Percentiles rank a stretch among this genome's conserved stretches.
These are phyloP conservation scores for Rhodocollybia butyracea DNA, from an alignment of 768 basidiomycete species.

Conservation along the genomic window DNA sequence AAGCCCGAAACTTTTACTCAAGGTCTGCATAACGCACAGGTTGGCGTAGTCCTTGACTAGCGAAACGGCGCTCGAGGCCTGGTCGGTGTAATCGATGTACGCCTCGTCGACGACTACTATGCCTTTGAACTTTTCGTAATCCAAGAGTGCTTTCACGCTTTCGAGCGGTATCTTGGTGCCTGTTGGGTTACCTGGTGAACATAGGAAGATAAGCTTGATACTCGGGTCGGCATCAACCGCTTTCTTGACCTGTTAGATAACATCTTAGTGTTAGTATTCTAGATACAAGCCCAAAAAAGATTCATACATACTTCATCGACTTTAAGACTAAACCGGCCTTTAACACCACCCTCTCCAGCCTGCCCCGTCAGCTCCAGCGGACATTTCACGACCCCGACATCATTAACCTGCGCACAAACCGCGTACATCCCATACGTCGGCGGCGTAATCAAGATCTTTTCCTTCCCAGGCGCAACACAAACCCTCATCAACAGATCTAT, in stretches of 20 bases:
- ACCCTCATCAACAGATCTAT: slow-evolving; percentile 94
- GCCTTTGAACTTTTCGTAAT: slow-evolving; percentile 82
- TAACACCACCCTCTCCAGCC: slow-evolving; percentile 70
- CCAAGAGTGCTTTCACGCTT: slow-evolving; percentile 65
- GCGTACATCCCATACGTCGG: slow-evolving; percentile 99
- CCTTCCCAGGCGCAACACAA: slow-evolving; percentile 72
- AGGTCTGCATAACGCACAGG: slow-evolving; percentile 91
- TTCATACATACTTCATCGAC: slow-evolving; percentile 62
- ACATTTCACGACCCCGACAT: slow-evolving; percentile 77
- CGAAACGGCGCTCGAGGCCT: slow-evolving; percentile 57
- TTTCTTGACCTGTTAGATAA: slow-evolving; percentile 56
- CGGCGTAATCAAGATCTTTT: slow-evolving; percentile 85
- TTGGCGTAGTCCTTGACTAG: slow-evolving; percentile 83
- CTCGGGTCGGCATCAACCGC: slow-evolving; percentile 64
- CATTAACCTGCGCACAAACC: slow-evolving; percentile 94
- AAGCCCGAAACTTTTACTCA: slow-evolving; percentile 95
- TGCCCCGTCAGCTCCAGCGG: slow-evolving; percentile 58
- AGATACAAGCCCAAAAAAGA: neutral
- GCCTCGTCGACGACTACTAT: slow-evolving; percentile 96
- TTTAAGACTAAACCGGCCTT: slow-evolving; percentile 68
- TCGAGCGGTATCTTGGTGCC: slow-evolving; percentile 79
- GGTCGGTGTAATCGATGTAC: slow-evolving; percentile 88
- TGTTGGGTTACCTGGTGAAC: slow-evolving; percentile 97
- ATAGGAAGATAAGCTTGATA: slow-evolving; percentile 91
- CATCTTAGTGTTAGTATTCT: neutral